These are phyloP conservation scores for Ceratocystis papillata DNA, from an alignment of 2,329 filamentous ascomycete species.

Conservation along the genomic window DNA sequence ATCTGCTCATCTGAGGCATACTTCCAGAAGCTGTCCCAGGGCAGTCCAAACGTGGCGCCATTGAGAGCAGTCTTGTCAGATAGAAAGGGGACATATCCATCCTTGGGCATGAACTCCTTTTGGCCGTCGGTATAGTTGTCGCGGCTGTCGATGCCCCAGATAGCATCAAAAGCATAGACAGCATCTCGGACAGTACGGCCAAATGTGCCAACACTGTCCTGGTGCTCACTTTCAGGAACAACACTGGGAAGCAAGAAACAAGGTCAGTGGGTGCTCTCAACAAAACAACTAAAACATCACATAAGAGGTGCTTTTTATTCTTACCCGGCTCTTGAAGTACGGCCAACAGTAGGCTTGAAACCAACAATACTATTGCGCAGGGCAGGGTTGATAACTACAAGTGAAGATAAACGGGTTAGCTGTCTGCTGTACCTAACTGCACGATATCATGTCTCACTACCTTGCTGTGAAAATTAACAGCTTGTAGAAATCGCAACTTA, in stretches of 20 bases:
- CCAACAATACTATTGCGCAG: constrained; percentile 59
- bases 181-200: constrained; percentile 60
- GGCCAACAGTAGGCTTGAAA: constrained; percentile 64
- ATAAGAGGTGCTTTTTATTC: not conserved
- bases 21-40: constrained; percentile 62
- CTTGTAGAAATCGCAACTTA: constrained; percentile 27
- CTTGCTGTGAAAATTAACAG: not conserved
- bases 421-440: not conserved
- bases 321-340: constrained; percentile 49
- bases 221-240: constrained; percentile 55
- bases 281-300: not conserved
- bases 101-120: constrained; percentile 41
- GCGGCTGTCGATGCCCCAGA: constrained; percentile 50
- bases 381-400: constrained; percentile 55
- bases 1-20: constrained; percentile 48
- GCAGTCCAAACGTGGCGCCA: constrained; percentile 57
- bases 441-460: not conserved
- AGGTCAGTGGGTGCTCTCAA: not conserved
- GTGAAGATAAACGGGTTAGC: no score
- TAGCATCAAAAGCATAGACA: constrained; percentile 53
- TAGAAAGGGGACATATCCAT: constrained; percentile 49
- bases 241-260: constrained; percentile 31
- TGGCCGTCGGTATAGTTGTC: constrained; percentile 59
- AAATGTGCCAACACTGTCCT: constrained; percentile 59
- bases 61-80: constrained; percentile 43